Evolutionary conservation across 768 basidiomycete species (phyloP).

Genomic region (Psilocybe azurescens): DNA sequence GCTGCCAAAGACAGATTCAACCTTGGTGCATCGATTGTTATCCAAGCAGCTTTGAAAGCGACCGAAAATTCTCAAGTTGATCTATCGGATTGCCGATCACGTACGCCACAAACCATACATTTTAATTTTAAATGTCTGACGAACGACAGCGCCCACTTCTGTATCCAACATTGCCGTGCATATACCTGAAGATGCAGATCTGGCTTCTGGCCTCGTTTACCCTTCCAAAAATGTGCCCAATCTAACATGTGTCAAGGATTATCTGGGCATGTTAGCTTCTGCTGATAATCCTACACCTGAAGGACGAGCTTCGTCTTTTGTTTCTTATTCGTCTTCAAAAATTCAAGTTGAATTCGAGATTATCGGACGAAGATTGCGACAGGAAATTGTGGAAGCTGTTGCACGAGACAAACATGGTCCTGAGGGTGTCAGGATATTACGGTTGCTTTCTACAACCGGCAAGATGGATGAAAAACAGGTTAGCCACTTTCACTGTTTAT

Average conservation of each 20-base stretch:
- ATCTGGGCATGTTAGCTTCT: constrained; percentile 77
- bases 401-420: constrained; percentile 84
- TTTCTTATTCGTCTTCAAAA: constrained; percentile 73
- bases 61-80: constrained; percentile 68
- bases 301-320: constrained; percentile 72
- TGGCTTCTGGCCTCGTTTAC: constrained; percentile 68
- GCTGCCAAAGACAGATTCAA: constrained; percentile 86
- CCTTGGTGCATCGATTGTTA: constrained; percentile 68
- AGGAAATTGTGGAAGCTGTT: constrained; percentile 76
- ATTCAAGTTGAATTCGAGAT: constrained; percentile 83
- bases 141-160: constrained; percentile 64
- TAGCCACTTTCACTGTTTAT: constrained; percentile 22
- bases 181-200: constrained; percentile 62
- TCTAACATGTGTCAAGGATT: constrained; percentile 73
- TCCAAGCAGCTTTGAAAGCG: constrained; percentile 72
- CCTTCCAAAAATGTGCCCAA: constrained; percentile 60
- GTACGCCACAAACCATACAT: constrained; percentile 35
- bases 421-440: constrained; percentile 82
- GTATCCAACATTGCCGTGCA: constrained; percentile 67
- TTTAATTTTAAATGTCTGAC: background rate
- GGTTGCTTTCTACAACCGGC: constrained; percentile 78
- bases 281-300: constrained; percentile 83
- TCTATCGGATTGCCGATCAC: constrained; percentile 67
- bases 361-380: constrained; percentile 68
- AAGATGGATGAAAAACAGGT: constrained; percentile 97